These are phyloP conservation scores for Neurospora sp. DNA, from an alignment of 495 filamentous ascomycete species.

Conservation along the genomic window DNA sequence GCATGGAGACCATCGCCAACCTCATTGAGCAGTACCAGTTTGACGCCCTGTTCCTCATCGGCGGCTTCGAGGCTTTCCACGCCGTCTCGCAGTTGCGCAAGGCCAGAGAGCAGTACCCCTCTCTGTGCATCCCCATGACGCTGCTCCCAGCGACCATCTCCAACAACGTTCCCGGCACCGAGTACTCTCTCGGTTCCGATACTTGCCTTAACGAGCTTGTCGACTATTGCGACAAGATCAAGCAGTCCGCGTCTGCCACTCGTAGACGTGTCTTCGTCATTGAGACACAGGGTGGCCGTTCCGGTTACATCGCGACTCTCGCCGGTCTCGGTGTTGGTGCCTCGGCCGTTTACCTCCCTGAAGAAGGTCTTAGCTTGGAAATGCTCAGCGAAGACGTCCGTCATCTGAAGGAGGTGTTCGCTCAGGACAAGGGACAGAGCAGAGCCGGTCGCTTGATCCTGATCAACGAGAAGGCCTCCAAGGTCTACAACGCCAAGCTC, in stretches of 20 bases:
- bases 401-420: constrained; percentile 78
- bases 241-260: constrained; percentile 89
- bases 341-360: constrained; percentile 92
- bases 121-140: constrained; percentile 88
- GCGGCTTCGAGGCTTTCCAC: constrained; percentile 96
- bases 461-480: constrained; percentile 84
- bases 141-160: constrained; percentile 93
- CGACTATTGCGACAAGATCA: constrained; percentile 92
- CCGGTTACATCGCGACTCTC: constrained; percentile 87
- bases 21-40: constrained; percentile 81
- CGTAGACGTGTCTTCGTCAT: constrained; percentile 93
- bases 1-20: constrained; percentile 71
- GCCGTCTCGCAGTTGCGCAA: constrained; percentile 76
- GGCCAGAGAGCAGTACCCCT: constrained; percentile 64
- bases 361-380: constrained; percentile 88
- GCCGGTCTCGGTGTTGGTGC: constrained; percentile 84
- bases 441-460: constrained; percentile 91
- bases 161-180: constrained; percentile 96
- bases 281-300: constrained; percentile 92
- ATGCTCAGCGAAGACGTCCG: constrained; percentile 90
- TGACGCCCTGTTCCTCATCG: constrained; percentile 84
- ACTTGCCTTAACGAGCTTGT: constrained; percentile 97
- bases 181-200: constrained; percentile 94
- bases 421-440: constrained; percentile 76
- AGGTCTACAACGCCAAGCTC: constrained; percentile 82